Evolutionary conservation across 116 monocot genomes (phyloP).

Genomic region (Trichopus zeylanicus): DNA sequence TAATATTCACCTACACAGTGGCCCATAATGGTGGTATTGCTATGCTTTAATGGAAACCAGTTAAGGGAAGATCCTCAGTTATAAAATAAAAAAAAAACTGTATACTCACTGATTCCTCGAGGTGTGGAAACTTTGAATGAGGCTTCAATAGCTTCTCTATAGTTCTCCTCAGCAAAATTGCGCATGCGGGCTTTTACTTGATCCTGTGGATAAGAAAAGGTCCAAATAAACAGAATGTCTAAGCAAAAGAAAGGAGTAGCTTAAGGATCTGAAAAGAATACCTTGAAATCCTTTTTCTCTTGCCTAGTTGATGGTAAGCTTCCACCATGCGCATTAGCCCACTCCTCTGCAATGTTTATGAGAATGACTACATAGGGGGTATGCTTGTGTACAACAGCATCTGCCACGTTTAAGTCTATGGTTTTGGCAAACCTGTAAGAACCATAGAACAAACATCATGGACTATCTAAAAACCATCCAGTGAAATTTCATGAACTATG

Average conservation of each 20-base stretch:
- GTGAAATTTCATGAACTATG: no score
- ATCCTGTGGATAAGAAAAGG: slow-evolving; percentile 34
- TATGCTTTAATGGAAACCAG: not conserved
- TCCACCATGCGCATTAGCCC: slow-evolving; percentile 67
- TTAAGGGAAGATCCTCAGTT: not conserved
- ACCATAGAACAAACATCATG: not conserved
- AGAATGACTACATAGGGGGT: slow-evolving; percentile 88
- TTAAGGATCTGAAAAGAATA: slow-evolving; percentile 10
- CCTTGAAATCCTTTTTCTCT: slow-evolving; percentile 97
- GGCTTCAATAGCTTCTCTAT: slow-evolving; percentile 88
- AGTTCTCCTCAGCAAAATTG: slow-evolving; percentile 93
- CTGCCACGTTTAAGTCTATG: slow-evolving; percentile 55
- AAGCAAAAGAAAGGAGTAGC: not conserved
- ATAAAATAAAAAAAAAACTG: not conserved
- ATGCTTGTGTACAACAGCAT: slow-evolving; percentile 89
- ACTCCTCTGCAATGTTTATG: slow-evolving; percentile 76
- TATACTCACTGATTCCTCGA: slow-evolving; percentile 75
- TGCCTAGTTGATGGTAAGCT: slow-evolving; percentile 78
- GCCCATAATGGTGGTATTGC: not conserved
- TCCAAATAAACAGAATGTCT: not conserved
- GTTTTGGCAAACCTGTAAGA: slow-evolving; percentile 56
- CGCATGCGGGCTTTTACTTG: slow-evolving; percentile 66
- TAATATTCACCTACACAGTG: not conserved
- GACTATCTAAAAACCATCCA: no score
- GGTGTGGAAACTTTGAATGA: slow-evolving; percentile 77